phyloP scores from a whole-genome alignment of 495 filamentous ascomycete genomes.

The Patellaria atrata region DNA sequence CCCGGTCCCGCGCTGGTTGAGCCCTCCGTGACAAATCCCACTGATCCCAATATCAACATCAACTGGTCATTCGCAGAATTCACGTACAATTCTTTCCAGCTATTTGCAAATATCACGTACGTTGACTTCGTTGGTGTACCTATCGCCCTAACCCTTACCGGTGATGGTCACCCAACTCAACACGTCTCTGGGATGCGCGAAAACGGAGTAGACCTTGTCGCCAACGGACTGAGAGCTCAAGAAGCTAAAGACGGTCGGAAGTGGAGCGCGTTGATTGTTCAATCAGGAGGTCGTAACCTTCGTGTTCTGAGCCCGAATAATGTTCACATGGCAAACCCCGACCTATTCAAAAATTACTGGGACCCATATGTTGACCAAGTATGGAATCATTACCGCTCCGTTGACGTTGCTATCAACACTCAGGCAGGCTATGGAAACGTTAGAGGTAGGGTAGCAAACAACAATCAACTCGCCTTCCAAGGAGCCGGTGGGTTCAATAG shows the following conservation, averaged over 20 bases:
- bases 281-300: slow-evolving; percentile 35
- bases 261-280: slow-evolving; percentile 51
- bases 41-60: slow-evolving; percentile 50
- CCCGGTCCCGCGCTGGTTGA: slow-evolving; percentile 56
- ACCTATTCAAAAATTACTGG: slow-evolving; percentile 48
- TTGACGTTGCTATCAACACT: slow-evolving; percentile 43
- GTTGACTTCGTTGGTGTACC: slow-evolving; percentile 62
- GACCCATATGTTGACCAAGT: slow-evolving; percentile 47
- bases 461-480: slow-evolving; percentile 35
- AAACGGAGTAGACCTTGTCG: slow-evolving; percentile 42
- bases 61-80: slow-evolving; percentile 61
- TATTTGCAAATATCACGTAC: slow-evolving; percentile 62
- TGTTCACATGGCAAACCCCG: slow-evolving; percentile 39
- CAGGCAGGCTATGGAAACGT: slow-evolving; percentile 40
- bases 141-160: slow-evolving; percentile 45
- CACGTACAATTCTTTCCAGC: slow-evolving; percentile 49
- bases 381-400: slow-evolving; percentile 42
- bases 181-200: slow-evolving; percentile 44
- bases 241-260: slow-evolving; percentile 37
- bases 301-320: slow-evolving; percentile 54
- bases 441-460: slow-evolving; percentile 36
- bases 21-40: slow-evolving; percentile 49
- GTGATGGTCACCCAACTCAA: slow-evolving; percentile 36
- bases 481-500: slow-evolving; percentile 36
- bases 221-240: slow-evolving; percentile 38